Evolutionary conservation across 2,329 filamentous ascomycete species (phyloP), one percentile per base, ranked within the genome.

Genomic region (Paecilomyces fulvus): DNA sequence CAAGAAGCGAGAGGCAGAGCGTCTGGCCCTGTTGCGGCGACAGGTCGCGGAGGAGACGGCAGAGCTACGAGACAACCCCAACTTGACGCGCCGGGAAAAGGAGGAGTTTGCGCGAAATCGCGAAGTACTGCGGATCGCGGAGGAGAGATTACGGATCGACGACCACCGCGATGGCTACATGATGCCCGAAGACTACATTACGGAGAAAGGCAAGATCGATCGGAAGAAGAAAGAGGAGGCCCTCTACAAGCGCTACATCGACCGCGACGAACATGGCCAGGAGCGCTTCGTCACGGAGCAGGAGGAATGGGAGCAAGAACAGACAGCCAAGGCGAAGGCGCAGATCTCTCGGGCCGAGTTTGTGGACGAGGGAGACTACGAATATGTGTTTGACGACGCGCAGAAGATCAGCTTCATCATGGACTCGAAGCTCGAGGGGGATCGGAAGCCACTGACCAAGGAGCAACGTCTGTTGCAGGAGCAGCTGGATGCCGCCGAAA

Each of bases 111-210:
- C 87, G 2, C 87, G 90, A 67, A 97, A 97, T 67, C 79, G 89
- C 50, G 90, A 97, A 72, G 80, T 92, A 25, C 74, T 96, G 48
- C 81, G 86, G 33, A 78, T 96, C 48, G 90, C 90, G 1, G 89
- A 96, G 73, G 90, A 95, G 70, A 82, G 92, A 21, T 77, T 92
- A 55, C 83, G 83, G 49, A 95, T 99, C 61, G 92, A 97, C 68
- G 92, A 97, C 63, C 86, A 96, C 70, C 83, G 87, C 20, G 92
- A 96, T 75, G 92, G 92, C 1, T 99, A 97, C 73, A 82, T 87
- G 62, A 86, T 99, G 77, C 94, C 92, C 0, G 92, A 96, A 61
- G 91, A 96, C 70, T 96, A 96, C 68, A 92, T 96, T 60, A 96
- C 89, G 0, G 91, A 95, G 69, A 92, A 92, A 73, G 91, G 90